These are phyloP conservation scores for Sugiyamaella neomexicana DNA, from an alignment of 1,139 yeast species.

Conservation along the genomic window DNA sequence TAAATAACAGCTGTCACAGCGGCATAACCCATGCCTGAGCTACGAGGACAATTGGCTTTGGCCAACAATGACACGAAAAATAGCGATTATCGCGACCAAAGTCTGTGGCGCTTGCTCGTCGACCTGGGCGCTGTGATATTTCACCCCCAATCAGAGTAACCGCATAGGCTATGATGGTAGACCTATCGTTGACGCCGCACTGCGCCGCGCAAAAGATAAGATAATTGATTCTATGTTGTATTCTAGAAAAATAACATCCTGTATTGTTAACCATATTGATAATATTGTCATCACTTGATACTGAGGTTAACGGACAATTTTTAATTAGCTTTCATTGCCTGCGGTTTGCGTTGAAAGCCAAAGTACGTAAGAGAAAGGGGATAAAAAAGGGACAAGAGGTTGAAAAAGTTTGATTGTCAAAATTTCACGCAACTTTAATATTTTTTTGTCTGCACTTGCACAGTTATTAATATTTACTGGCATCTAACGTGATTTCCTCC, in stretches of 20 bases:
- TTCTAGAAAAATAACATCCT: no score
- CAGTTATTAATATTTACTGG: neutral
- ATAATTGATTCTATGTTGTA: neutral
- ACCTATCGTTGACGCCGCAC: no score
- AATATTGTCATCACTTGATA: no score
- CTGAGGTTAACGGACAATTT: neutral
- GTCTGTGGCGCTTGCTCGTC: neutral
- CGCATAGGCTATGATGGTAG: neutral
- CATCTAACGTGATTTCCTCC: neutral
- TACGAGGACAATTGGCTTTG: no score
- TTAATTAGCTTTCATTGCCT: neutral
- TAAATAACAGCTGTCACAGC: no score
- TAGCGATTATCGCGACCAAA: no score
- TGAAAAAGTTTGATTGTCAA: neutral
- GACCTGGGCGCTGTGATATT: no score
- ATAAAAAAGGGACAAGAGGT: neutral
- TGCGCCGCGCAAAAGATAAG: conserved; percentile 13
- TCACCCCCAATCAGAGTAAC: no score
- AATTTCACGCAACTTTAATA: neutral
- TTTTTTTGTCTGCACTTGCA: neutral
- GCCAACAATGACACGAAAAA: no score
- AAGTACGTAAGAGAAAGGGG: neutral
- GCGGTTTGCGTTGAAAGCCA: neutral
- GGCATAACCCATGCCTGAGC: no score
- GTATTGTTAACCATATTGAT: neutral